These are phyloP conservation scores for Amaranthus tricolor DNA, from an alignment of 179 eudicot species.

Conservation along the genomic window DNA sequence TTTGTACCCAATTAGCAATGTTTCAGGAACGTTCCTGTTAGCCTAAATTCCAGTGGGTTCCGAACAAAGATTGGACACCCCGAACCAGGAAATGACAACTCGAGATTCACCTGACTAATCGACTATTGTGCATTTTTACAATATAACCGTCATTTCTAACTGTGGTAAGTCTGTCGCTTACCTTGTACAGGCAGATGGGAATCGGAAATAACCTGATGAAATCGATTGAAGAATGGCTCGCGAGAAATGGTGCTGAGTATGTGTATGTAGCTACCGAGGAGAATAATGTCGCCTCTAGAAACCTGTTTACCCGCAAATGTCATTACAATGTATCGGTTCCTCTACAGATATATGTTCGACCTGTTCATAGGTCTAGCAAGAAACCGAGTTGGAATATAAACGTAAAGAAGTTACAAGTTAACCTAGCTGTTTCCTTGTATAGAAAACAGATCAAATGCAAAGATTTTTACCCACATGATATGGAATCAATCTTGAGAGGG, in stretches of 20 bases:
- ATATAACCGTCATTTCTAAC: background rate
- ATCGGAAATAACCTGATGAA: constrained; percentile 11
- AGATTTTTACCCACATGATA: constrained; percentile 12
- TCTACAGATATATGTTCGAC: constrained; percentile 5
- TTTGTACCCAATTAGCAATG: too few relatives aligned
- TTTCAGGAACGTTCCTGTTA: too few relatives aligned
- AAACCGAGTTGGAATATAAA: background rate
- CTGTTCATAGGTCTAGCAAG: background rate
- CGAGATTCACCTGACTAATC: too few relatives aligned
- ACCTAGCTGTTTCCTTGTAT: constrained; percentile 10
- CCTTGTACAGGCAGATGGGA: constrained; percentile 10
- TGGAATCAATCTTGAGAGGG: constrained; percentile 9
- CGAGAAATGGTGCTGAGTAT: constrained; percentile 12
- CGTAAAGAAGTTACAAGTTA: background rate
- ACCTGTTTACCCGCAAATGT: constrained; percentile 15
- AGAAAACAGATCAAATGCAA: constrained; percentile 5
- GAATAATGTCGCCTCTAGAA: constrained; percentile 10
- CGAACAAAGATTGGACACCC: too few relatives aligned
- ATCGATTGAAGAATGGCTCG: constrained; percentile 19
- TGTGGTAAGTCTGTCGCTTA: background rate
- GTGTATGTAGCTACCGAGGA: constrained; percentile 11
- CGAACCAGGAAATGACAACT: too few relatives aligned
- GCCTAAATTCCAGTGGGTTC: too few relatives aligned
- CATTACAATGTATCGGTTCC: background rate
- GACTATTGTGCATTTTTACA: background rate